A percentile compares a stretch with the other conserved stretches of the same genome.
Conservation (phyloP, 202 grass and related monocot species). For the Carex arenaria region DNA sequence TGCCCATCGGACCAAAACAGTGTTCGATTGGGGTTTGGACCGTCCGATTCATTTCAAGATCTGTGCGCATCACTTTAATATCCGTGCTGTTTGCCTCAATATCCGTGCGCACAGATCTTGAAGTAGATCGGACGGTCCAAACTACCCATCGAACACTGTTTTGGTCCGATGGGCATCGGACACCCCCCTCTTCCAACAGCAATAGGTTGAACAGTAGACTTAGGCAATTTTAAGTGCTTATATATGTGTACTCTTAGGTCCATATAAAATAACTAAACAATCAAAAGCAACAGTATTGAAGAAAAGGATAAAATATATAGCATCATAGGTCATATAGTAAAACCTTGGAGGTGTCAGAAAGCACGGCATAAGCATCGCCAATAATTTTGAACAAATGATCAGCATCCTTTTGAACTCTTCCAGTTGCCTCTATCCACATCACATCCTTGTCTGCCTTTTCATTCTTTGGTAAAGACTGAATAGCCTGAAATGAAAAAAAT, state of each 20-base stretch:
- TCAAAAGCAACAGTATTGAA: not conserved
- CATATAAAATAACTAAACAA: not conserved
- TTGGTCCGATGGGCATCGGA: no score
- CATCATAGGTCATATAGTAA: not conserved
- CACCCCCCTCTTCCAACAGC: no score
- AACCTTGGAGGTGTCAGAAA: slow-evolving; percentile 71
- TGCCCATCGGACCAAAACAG: no score
- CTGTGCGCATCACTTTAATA: no score
- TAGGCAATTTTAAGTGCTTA: no score
- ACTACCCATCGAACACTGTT: no score
- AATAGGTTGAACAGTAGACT: not conserved
- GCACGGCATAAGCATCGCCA: slow-evolving; percentile 78
- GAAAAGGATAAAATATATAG: not conserved
- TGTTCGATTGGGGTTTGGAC: no score
- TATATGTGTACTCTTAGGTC: not conserved
- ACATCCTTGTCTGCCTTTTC: slow-evolving; percentile 50
- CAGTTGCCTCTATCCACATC: slow-evolving; percentile 42
- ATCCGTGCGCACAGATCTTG: no score
- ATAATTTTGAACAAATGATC: slow-evolving; percentile 90
- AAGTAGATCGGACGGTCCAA: no score
- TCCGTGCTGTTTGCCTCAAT: no score
- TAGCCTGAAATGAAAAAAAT: slow-evolving; percentile 45
- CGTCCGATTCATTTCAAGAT: no score
- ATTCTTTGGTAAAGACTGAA: slow-evolving; percentile 61
- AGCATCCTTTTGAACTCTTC: slow-evolving; percentile 56